Percentiles rank a stretch among this genome's conserved stretches.
These are phyloP conservation scores for Lasiosphaeria hispida DNA, from an alignment of 495 filamentous ascomycete species.

Conservation along the genomic window DNA sequence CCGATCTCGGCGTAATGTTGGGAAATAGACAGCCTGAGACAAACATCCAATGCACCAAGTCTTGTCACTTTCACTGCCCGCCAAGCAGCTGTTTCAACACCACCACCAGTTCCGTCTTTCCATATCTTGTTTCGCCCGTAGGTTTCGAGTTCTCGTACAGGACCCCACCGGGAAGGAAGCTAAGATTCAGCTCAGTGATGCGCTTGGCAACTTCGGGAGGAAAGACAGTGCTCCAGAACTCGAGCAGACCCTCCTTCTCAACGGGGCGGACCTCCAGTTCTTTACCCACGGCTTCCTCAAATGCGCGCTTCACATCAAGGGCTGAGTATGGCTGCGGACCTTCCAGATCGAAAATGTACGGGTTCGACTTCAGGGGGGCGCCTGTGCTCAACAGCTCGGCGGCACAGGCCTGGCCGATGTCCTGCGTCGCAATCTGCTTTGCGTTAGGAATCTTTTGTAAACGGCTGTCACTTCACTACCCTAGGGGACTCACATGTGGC, in stretches of 20 bases:
- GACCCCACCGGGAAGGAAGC: conserved; percentile 23
- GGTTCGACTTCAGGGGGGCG: conserved; percentile 1
- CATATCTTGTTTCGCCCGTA: conserved; percentile 12
- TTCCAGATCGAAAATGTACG: conserved; percentile 25
- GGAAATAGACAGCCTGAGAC: too few species aligned
- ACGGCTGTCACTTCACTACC: too few species aligned
- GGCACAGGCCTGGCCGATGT: conserved; percentile 22
- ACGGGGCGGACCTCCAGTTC: conserved; percentile 18
- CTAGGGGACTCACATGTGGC: conserved; percentile 14
- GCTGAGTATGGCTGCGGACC: conserved; percentile 16
- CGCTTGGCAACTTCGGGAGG: conserved; percentile 14
- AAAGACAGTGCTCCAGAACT: conserved; percentile 22
- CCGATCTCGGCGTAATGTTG: too few species aligned
- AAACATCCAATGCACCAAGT: too few species aligned
- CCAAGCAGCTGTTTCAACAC: not conserved
- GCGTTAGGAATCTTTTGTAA: not conserved
- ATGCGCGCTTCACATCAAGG: conserved; percentile 21
- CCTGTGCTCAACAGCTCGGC: conserved; percentile 14
- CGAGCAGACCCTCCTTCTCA: conserved; percentile 17
- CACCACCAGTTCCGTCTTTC: conserved; percentile 15
- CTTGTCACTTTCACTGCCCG: not conserved
- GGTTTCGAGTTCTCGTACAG: conserved; percentile 18
- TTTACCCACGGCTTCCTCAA: conserved; percentile 19
- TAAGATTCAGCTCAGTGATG: conserved; percentile 21
- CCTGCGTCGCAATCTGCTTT: conserved; percentile 21